Conservation (phyloP, 1,139 yeast genomes). For the Geotrichum restrictum region DNA sequence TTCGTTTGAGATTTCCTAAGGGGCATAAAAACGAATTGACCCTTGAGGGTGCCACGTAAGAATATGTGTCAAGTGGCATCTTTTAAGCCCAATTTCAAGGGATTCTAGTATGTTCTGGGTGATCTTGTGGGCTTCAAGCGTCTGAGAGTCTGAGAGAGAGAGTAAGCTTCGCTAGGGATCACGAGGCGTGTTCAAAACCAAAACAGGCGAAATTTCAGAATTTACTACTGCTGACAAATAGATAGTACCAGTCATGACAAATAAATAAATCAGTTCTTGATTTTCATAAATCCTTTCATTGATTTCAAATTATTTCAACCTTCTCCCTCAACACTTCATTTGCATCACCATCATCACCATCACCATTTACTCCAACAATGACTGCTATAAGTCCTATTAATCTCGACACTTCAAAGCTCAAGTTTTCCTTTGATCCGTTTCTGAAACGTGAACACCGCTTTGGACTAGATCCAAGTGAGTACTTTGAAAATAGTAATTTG, state of each 20-base stretch:
- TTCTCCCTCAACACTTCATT: not conserved
- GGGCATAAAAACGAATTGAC: conserved; percentile 72
- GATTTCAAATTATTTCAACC: too few species aligned
- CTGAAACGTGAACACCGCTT: conserved; percentile 75
- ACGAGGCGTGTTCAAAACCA: not conserved
- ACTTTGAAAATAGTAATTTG: not conserved
- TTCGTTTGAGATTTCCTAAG: conserved; percentile 49
- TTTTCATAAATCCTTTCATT: too few species aligned
- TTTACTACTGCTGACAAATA: not conserved
- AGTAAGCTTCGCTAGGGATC: too few species aligned
- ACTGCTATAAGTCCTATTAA: conserved; percentile 15
- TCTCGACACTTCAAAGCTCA: conserved; percentile 42
- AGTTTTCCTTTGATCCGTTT: conserved; percentile 81
- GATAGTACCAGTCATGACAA: too few species aligned
- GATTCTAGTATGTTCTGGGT: not conserved
- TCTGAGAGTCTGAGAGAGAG: not conserved
- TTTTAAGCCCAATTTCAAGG: not conserved
- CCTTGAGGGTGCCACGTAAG: conserved; percentile 57
- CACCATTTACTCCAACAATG: not conserved
- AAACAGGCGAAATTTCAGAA: not conserved
- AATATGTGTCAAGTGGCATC: conserved; percentile 41
- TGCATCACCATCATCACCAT: not conserved
- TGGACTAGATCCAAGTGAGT: conserved; percentile 52
- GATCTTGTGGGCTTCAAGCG: too few species aligned
- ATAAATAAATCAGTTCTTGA: not conserved